A percentile compares a stretch with the other conserved stretches of the same genome.
phyloP scores from a whole-genome alignment of 31 red algal species.

The Endocladia muricata region DNA sequence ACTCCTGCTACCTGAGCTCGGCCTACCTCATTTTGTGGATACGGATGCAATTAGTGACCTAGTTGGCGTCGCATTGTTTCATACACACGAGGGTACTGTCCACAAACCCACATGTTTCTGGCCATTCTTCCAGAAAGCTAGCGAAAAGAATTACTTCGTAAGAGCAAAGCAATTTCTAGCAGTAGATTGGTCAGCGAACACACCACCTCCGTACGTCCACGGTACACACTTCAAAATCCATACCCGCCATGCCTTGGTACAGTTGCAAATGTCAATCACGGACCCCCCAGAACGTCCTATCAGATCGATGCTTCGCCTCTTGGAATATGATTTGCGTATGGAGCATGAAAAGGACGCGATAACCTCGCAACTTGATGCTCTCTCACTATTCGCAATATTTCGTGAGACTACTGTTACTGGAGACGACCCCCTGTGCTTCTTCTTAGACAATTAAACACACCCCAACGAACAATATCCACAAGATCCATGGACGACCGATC shows the following conservation, averaged over 20 bases:
- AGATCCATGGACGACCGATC: too few relatives aligned
- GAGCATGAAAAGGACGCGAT: too few relatives aligned
- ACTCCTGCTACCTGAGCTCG: constrained; percentile 2
- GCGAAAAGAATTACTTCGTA: constrained; percentile 15
- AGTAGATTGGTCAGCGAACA: constrained; percentile 8
- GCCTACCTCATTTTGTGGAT: background rate
- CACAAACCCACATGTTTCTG: constrained; percentile 22
- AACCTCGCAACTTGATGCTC: too few relatives aligned
- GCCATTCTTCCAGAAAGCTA: background rate
- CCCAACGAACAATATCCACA: too few relatives aligned
- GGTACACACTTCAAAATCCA: constrained; percentile 5
- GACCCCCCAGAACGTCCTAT: background rate
- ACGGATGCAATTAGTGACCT: constrained; percentile 14
- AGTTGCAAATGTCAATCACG: constrained; percentile 13
- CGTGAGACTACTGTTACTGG: too few relatives aligned
- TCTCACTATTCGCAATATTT: too few relatives aligned
- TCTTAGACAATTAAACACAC: too few relatives aligned
- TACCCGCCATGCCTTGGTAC: constrained; percentile 9
- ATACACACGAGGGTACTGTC: background rate
- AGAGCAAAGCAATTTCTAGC: background rate
- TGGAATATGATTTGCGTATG: too few relatives aligned
- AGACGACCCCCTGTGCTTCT: too few relatives aligned
- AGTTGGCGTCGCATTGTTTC: constrained; percentile 9
- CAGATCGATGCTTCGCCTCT: constrained; percentile 39
- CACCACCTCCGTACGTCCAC: constrained; percentile 7